A percentile compares a stretch with the other conserved stretches of the same genome.
Evolutionary conservation across 106 monocot species (phyloP).

Genomic region (Platanthera zijinensis): DNA sequence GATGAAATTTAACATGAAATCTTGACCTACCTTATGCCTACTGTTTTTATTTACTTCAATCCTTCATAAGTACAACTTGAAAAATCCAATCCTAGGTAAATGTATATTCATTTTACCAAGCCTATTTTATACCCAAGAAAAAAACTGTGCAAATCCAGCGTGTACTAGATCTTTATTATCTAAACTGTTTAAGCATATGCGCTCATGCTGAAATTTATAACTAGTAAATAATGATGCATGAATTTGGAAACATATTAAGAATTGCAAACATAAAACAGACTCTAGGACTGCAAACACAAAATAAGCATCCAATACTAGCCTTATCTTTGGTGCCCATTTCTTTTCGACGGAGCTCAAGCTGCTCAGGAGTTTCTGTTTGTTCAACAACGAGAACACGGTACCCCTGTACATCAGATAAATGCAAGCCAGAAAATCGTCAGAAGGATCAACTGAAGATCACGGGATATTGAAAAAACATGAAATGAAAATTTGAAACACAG

Average conservation of each 20-base stretch:
- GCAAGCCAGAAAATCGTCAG: not conserved
- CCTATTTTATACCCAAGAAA: not conserved
- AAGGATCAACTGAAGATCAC: not conserved
- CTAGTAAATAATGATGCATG: not conserved
- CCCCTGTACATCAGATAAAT: conserved; percentile 32
- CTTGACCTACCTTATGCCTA: not conserved
- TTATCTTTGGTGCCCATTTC: conserved; percentile 93
- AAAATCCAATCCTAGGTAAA: not conserved
- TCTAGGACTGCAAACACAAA: not conserved
- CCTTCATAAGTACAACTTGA: not conserved
- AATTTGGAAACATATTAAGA: not conserved
- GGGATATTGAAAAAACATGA: not conserved
- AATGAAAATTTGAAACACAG: not conserved
- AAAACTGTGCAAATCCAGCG: not conserved
- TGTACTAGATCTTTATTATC: not conserved
- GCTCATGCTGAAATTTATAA: not conserved
- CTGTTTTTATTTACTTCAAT: not conserved
- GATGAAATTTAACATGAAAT: no score
- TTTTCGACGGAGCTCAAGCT: conserved; percentile 86
- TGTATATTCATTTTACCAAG: not conserved
- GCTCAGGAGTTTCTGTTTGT: conserved; percentile 94
- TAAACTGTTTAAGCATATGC: not conserved
- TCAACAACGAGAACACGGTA: conserved; percentile 88
- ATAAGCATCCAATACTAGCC: conserved; percentile 17
- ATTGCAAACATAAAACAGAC: not conserved